These are phyloP conservation scores for Chaetomium olivaceum DNA, from an alignment of 2,329 filamentous ascomycete species.

Conservation along the genomic window DNA sequence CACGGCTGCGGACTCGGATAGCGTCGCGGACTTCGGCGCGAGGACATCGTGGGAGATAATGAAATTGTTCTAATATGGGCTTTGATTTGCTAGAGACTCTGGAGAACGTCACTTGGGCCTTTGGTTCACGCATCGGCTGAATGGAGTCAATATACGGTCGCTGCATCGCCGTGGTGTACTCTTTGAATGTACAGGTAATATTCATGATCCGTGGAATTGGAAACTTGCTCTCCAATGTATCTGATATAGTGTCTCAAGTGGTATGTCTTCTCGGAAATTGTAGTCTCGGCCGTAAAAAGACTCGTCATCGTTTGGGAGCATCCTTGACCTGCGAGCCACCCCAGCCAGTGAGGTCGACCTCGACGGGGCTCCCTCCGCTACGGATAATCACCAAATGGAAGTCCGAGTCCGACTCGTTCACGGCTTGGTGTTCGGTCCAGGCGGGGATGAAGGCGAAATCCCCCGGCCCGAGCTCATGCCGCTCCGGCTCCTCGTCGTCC, in stretches of 20 bases:
- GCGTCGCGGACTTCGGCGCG: background rate
- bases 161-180: background rate
- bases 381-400: slow-evolving; percentile 67
- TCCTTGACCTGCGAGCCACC: slow-evolving; percentile 48
- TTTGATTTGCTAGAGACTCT: background rate
- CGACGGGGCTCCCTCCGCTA: slow-evolving; percentile 60
- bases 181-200: background rate
- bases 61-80: background rate
- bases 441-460: slow-evolving; percentile 72
- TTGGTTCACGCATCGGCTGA: background rate
- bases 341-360: slow-evolving; percentile 65
- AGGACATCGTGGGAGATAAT: background rate
- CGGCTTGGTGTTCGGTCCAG: slow-evolving; percentile 69
- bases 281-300: background rate
- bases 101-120: background rate
- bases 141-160: background rate
- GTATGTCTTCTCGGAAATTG: background rate
- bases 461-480: slow-evolving; percentile 59
- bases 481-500: slow-evolving; percentile 50
- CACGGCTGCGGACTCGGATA: background rate
- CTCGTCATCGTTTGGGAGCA: background rate
- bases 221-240: background rate
- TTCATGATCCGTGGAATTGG: background rate
- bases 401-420: slow-evolving; percentile 63
- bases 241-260: background rate